Evolutionary conservation across 169 alveolate species (phyloP).

Genomic region (Eimeria sp.): DNA sequence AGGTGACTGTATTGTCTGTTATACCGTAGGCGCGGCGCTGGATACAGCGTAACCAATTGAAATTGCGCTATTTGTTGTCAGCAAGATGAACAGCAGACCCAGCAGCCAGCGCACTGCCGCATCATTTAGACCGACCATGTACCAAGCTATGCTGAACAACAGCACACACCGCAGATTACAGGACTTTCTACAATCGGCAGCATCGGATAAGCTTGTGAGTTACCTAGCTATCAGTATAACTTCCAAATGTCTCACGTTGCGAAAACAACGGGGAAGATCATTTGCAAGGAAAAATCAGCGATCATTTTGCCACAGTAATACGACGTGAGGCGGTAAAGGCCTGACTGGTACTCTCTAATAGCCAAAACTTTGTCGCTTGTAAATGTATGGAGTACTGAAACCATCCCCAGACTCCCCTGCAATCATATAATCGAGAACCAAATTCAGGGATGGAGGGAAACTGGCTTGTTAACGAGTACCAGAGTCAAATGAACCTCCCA

Average conservation of each 20-base stretch:
- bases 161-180: neutral
- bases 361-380: constrained; percentile 80
- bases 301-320: constrained; percentile 80
- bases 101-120: constrained; percentile 73
- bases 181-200: neutral
- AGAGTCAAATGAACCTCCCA: neutral
- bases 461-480: neutral
- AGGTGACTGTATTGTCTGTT: neutral
- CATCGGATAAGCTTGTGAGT: neutral
- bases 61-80: constrained; percentile 81
- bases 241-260: constrained; percentile 70
- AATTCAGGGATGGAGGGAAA: neutral
- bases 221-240: neutral
- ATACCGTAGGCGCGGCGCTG: constrained; percentile 80
- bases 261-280: constrained; percentile 80
- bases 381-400: constrained; percentile 82
- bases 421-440: neutral
- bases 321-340: constrained; percentile 75
- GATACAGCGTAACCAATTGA: constrained; percentile 83
- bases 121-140: constrained; percentile 80
- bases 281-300: constrained; percentile 79
- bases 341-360: constrained; percentile 81
- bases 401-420: constrained; percentile 80
- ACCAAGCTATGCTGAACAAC: constrained; percentile 78
- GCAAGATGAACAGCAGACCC: constrained; percentile 70